Evolutionary conservation across 2,329 filamentous ascomycete genomes (phyloP).

Genomic region (Drechslerella stenobrocha): DNA sequence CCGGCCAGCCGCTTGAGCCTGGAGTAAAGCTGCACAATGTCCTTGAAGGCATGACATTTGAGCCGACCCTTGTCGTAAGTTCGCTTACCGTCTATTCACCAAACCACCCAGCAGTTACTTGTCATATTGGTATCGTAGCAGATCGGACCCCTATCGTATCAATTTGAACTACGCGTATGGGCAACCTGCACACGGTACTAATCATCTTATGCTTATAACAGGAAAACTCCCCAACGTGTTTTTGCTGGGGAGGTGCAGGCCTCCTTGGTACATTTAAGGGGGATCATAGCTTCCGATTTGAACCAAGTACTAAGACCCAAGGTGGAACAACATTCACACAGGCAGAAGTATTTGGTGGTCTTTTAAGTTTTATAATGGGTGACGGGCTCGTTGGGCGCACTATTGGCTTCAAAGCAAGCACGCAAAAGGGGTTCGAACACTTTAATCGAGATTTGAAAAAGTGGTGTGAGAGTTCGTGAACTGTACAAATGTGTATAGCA

Average conservation of each 20-base stretch:
- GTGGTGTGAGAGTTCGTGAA: slow-evolving; percentile 14
- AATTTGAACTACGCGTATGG: too few species aligned
- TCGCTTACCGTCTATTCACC: not conserved
- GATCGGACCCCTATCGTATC: too few species aligned
- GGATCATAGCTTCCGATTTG: slow-evolving; percentile 24
- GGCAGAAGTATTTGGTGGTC: slow-evolving; percentile 13
- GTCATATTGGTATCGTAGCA: too few species aligned
- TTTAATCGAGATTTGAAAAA: slow-evolving; percentile 18
- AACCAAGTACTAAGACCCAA: slow-evolving; percentile 12
- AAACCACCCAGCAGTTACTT: too few species aligned
- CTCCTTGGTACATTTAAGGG: slow-evolving; percentile 14
- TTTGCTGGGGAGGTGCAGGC: slow-evolving; percentile 8
- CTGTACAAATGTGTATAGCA: too few species aligned
- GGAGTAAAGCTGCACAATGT: slow-evolving; percentile 15
- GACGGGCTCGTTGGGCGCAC: not conserved
- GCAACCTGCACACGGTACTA: not conserved
- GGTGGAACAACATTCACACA: slow-evolving; percentile 22
- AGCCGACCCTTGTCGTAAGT: slow-evolving; percentile 13
- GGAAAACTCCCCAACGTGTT: slow-evolving; percentile 12
- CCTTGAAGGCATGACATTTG: slow-evolving; percentile 5
- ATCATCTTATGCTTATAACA: not conserved
- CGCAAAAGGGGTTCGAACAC: slow-evolving; percentile 4
- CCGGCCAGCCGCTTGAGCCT: slow-evolving; percentile 3
- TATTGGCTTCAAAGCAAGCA: slow-evolving; percentile 8
- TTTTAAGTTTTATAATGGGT: slow-evolving; percentile 11